A percentile compares a stretch with the other conserved stretches of the same genome.
These are phyloP conservation scores for Fusarium mangiferae DNA, from an alignment of 2,329 filamentous ascomycete species.

Conservation along the genomic window DNA sequence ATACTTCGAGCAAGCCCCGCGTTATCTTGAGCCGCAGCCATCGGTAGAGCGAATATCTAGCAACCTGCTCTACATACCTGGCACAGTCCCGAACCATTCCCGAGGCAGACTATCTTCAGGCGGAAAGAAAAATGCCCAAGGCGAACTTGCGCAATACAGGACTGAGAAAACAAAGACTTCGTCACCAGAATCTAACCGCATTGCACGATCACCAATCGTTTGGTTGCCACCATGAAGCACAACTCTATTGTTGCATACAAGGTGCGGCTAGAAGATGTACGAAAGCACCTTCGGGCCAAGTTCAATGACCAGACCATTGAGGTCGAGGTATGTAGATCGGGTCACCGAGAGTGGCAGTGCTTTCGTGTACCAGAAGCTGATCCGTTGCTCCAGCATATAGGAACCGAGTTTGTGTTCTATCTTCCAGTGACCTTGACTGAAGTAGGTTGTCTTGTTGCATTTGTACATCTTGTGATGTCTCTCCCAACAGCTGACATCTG, in stretches of 20 bases:
- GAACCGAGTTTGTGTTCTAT: constrained; percentile 4
- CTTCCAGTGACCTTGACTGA: neutral
- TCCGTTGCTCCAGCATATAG: neutral
- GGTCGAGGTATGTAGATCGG: constrained; percentile 3
- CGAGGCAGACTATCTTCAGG: constrained; percentile 2
- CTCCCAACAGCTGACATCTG: neutral
- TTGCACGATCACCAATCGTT: neutral
- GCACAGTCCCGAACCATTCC: neutral
- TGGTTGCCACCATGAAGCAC: neutral
- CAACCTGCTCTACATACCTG: neutral
- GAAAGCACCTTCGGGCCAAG: neutral
- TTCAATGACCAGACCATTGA: constrained; percentile 11
- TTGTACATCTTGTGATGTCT: neutral
- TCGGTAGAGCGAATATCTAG: constrained; percentile 3
- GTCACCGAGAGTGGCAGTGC: neutral
- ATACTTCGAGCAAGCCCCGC: neutral
- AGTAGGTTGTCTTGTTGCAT: neutral
- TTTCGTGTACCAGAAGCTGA: neutral
- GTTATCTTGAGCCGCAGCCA: constrained; percentile 3
- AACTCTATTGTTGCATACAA: constrained; percentile 11
- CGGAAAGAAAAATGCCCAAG: neutral
- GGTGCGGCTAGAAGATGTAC: neutral
- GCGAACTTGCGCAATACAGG: neutral
- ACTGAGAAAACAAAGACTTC: neutral
- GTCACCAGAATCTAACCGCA: neutral